phyloP scores from a whole-genome alignment of 495 filamentous ascomycete genomes.

The Astrocystis sublimbata region DNA sequence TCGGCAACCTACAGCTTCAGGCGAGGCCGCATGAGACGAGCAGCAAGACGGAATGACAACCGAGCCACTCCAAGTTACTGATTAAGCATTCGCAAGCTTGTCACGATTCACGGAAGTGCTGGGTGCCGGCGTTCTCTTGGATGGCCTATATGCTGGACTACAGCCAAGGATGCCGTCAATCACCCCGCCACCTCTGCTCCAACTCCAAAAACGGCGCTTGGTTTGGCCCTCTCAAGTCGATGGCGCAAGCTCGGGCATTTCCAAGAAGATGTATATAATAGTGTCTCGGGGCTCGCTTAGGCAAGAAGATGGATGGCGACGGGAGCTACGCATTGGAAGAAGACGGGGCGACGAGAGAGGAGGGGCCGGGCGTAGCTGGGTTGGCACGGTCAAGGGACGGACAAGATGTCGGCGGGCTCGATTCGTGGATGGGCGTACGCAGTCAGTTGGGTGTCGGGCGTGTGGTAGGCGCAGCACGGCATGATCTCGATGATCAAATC shows the following conservation, averaged over 20 bases:
- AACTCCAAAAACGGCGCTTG: too few relatives aligned
- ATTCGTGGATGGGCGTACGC: not conserved
- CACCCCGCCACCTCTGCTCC: not conserved
- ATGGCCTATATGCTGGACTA: not conserved
- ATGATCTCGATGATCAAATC: too few relatives aligned
- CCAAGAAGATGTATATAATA: not conserved
- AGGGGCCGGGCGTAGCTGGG: not conserved
- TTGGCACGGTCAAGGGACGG: not conserved
- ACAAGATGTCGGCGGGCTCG: not conserved
- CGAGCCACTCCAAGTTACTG: slow-evolving; percentile 12
- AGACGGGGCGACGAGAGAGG: not conserved
- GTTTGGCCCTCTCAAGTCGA: not conserved
- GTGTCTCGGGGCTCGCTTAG: slow-evolving; percentile 13
- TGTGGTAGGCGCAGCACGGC: not conserved
- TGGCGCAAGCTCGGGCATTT: not conserved
- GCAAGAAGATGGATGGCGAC: not conserved
- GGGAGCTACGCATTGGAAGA: slow-evolving; percentile 14
- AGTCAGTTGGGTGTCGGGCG: not conserved
- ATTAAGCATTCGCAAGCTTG: slow-evolving; percentile 7
- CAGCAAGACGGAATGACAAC: slow-evolving; percentile 2
- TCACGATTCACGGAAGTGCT: not conserved
- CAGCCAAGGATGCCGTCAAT: not conserved
- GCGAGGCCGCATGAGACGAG: slow-evolving; percentile 2
- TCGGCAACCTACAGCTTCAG: slow-evolving; percentile 8
- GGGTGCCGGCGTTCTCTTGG: not conserved